phyloP scores from a whole-genome alignment of 2,329 filamentous ascomycete genomes.

The Didymella pomorum region DNA sequence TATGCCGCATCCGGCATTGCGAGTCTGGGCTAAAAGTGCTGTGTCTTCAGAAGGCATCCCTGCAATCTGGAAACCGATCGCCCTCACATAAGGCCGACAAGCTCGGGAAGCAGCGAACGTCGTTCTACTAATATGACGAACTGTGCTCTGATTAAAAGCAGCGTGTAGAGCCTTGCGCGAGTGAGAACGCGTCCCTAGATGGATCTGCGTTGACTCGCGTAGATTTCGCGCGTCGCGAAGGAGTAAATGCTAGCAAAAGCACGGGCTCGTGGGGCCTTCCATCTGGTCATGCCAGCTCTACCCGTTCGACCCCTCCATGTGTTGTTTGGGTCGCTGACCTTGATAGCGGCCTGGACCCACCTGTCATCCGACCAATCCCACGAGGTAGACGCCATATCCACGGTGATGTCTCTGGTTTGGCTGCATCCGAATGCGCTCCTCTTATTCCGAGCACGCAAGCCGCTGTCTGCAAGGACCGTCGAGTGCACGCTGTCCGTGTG shows the following conservation, averaged over 20 bases:
- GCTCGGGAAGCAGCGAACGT: conserved; percentile 1
- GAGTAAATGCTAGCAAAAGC: conserved; percentile 15
- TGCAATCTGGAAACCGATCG: conserved; percentile 5
- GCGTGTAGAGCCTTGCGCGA: background rate
- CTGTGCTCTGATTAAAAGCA: conserved; percentile 3
- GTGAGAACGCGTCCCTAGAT: background rate
- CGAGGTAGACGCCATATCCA: conserved; percentile 9
- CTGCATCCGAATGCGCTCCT: conserved; percentile 28
- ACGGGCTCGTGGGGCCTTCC: conserved; percentile 10
- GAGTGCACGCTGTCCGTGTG: conserved; percentile 17
- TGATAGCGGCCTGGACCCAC: conserved; percentile 22
- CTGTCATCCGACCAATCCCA: conserved; percentile 16
- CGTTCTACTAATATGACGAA: background rate
- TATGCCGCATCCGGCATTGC: conserved; percentile 3
- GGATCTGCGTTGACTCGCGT: conserved; percentile 14
- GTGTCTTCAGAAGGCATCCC: conserved; percentile 10
- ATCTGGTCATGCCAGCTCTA: conserved; percentile 12
- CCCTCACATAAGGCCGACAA: conserved; percentile 6
- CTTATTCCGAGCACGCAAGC: conserved; percentile 31
- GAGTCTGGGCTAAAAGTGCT: conserved; percentile 6
- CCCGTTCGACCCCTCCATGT: conserved; percentile 15
- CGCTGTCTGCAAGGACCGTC: conserved; percentile 30
- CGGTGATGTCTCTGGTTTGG: conserved; percentile 20
- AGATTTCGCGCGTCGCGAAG: conserved; percentile 10
- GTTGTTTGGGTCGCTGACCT: conserved; percentile 14